A percentile compares a stretch with the other conserved stretches of the same genome.
Evolutionary conservation across 345 rosid species (phyloP).

Genomic region (Microcos paniculata): DNA sequence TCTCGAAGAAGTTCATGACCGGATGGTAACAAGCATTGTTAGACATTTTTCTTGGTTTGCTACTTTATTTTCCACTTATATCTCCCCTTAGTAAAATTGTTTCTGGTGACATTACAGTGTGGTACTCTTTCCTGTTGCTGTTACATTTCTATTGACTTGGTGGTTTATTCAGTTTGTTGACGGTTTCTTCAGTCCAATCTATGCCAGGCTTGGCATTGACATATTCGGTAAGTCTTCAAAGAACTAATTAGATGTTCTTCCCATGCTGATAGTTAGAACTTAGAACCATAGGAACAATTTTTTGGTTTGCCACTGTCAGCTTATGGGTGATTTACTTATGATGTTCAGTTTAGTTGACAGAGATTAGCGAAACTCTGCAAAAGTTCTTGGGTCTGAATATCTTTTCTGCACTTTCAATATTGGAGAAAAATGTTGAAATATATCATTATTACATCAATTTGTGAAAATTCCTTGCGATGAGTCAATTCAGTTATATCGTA

Average conservation of each 20-base stretch:
- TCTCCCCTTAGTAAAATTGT: background rate
- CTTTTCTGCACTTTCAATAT: background rate
- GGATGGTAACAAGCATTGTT: constrained; percentile 57
- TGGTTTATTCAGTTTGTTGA: constrained; percentile 87
- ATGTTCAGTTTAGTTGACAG: background rate
- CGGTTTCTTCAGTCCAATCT: constrained; percentile 83
- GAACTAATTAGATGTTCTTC: background rate
- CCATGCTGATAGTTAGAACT: background rate
- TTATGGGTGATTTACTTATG: background rate
- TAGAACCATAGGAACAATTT: background rate
- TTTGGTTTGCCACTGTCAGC: background rate
- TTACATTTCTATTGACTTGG: constrained; percentile 80
- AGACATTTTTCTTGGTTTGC: background rate
- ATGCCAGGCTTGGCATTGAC: constrained; percentile 70
- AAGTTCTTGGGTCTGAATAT: background rate
- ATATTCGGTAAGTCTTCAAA: constrained; percentile 61
- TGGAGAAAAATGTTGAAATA: background rate
- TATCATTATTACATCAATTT: background rate
- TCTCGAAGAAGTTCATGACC: constrained; percentile 88
- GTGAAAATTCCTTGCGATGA: background rate
- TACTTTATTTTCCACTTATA: background rate
- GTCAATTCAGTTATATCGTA: background rate
- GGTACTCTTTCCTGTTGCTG: constrained; percentile 84
- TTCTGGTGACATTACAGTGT: constrained; percentile 54
- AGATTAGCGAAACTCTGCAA: background rate